A percentile compares a stretch with the other conserved stretches of the same genome.
phyloP scores from a whole-genome alignment of 202 grass and related monocot genomes.

The Schoenoplectus tabernaemontani region DNA sequence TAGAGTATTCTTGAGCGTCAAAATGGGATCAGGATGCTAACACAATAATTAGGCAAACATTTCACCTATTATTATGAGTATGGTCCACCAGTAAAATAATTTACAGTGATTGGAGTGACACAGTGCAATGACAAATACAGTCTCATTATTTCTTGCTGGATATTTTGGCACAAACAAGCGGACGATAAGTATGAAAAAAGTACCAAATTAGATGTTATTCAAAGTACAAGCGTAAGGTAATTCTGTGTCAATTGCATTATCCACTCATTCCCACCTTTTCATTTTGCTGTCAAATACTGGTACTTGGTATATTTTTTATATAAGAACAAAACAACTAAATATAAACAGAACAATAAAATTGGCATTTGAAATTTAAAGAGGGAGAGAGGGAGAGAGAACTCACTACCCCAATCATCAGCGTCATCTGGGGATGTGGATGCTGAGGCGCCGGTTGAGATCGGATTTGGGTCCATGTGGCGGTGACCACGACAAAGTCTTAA shows the following conservation, averaged over 20 bases:
- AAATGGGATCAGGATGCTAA: background rate
- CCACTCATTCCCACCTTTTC: background rate
- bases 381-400: background rate
- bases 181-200: background rate
- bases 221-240: background rate
- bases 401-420: slow-evolving; percentile 27
- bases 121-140: background rate
- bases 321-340: background rate
- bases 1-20: background rate
- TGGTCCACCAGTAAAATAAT: background rate
- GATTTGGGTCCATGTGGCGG: slow-evolving; percentile 1
- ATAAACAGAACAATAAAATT: background rate
- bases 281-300: background rate
- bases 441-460: background rate
- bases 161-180: background rate
- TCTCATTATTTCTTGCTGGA: background rate
- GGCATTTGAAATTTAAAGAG: background rate
- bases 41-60: background rate
- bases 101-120: background rate
- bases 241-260: background rate
- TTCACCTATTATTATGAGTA: background rate
- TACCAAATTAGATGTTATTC: background rate
- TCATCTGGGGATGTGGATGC: slow-evolving; percentile 17
- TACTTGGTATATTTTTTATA: background rate
- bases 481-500: background rate